These are phyloP conservation scores for Durotheca rogersii DNA, from an alignment of 495 filamentous ascomycete species.

Conservation along the genomic window DNA sequence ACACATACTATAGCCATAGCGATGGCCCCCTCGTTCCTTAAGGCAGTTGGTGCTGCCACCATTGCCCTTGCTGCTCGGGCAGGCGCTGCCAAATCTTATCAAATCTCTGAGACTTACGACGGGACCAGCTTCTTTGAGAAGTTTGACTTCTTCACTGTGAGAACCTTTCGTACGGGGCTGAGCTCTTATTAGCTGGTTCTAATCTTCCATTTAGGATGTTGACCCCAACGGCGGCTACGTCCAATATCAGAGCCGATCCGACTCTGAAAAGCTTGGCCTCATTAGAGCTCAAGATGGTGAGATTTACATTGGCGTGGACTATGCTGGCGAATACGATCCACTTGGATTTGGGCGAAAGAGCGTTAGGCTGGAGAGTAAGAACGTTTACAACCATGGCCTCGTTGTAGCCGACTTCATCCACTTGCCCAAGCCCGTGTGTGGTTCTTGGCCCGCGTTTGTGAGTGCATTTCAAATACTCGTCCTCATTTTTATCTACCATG, in stretches of 20 bases:
- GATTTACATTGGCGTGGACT: conserved; percentile 53
- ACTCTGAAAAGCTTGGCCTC: conserved; percentile 56
- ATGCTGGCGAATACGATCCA: conserved; percentile 23
- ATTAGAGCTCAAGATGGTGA: conserved; percentile 49
- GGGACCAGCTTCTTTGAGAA: conserved; percentile 54
- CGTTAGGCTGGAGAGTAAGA: conserved; percentile 67
- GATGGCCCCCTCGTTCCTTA: conserved; percentile 48
- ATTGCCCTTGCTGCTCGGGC: conserved; percentile 38
- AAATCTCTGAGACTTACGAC: conserved; percentile 48
- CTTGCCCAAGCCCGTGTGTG: conserved; percentile 67
- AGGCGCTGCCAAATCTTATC: conserved; percentile 36
- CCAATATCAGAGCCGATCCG: conserved; percentile 55
- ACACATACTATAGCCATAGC: conserved; percentile 26
- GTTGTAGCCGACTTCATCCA: conserved; percentile 71
- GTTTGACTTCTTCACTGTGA: conserved; percentile 51
- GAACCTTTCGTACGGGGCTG: conserved; percentile 2
- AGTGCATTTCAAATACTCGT: conserved; percentile 6
- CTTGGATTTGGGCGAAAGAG: conserved; percentile 56
- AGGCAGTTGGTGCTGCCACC: conserved; percentile 41
- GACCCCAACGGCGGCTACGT: conserved; percentile 71
- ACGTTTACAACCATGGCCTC: conserved; percentile 64
- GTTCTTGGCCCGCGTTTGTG: conserved; percentile 55
- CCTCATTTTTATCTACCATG: neutral
- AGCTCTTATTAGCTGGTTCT: neutral
- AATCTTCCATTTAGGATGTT: conserved; percentile 23